Percentiles rank a stretch among this genome's conserved stretches.
These are phyloP conservation scores for Boletus subcaerulescens DNA, from an alignment of 768 basidiomycete species.

Conservation along the genomic window DNA sequence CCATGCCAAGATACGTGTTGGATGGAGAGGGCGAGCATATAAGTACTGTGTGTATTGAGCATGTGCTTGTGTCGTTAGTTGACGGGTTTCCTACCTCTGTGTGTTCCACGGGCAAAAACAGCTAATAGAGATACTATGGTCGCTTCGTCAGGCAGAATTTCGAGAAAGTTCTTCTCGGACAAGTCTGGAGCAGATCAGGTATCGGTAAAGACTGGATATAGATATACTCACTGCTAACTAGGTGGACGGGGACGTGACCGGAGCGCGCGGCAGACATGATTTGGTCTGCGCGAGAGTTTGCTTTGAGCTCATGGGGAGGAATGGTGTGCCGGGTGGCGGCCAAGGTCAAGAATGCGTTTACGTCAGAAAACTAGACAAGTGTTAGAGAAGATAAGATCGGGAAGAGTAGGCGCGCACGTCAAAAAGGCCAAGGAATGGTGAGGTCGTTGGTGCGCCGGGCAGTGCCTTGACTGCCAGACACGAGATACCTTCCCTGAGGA, in stretches of 20 bases:
- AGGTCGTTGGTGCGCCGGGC: constrained; percentile 17
- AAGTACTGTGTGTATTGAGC: constrained; percentile 41
- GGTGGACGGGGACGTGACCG: constrained; percentile 68
- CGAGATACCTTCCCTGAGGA: constrained; percentile 57
- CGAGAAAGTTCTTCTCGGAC: constrained; percentile 81
- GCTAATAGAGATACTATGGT: constrained; percentile 60
- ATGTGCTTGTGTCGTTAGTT: not conserved
- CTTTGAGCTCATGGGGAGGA: constrained; percentile 54
- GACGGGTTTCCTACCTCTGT: constrained; percentile 51
- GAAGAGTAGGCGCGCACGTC: constrained; percentile 50
- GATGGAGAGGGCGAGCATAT: constrained; percentile 47
- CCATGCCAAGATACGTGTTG: constrained; percentile 59
- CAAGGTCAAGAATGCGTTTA: constrained; percentile 83
- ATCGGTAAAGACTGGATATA: not conserved
- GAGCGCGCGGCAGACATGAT: constrained; percentile 74
- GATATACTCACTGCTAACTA: constrained; percentile 68
- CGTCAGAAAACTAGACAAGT: constrained; percentile 65
- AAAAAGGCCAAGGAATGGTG: constrained; percentile 58
- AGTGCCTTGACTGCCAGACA: constrained; percentile 61
- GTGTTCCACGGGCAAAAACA: constrained; percentile 67
- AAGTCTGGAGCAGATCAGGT: constrained; percentile 48
- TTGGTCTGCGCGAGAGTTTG: constrained; percentile 57
- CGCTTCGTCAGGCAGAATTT: constrained; percentile 59
- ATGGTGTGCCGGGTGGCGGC: constrained; percentile 78
- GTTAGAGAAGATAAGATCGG: constrained; percentile 6